Conservation (phyloP, 805 yeast species). For the Candida namnaoensis region DNA sequence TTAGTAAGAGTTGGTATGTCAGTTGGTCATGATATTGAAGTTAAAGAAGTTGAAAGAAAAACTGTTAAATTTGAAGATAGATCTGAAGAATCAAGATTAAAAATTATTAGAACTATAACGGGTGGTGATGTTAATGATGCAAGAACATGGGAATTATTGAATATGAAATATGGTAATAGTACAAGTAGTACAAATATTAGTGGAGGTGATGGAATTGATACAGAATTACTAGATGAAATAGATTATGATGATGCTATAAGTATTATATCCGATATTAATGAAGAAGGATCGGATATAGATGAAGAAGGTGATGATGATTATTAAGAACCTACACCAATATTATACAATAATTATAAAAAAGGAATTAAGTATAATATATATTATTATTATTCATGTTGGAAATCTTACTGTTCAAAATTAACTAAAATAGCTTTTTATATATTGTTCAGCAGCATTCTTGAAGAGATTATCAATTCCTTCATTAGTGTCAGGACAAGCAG, state of each 20-base stretch:
- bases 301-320: slow-evolving; percentile 1
- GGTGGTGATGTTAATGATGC: slow-evolving; percentile 31
- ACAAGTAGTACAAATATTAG: too few relatives aligned
- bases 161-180: background rate
- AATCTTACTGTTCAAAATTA: too few relatives aligned
- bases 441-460: too few relatives aligned
- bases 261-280: background rate
- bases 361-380: too few relatives aligned
- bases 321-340: too few relatives aligned
- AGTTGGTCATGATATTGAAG: slow-evolving; percentile 61
- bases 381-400: too few relatives aligned
- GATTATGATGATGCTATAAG: slow-evolving; percentile 2
- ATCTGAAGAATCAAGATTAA: slow-evolving; percentile 35
- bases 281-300: background rate
- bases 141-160: slow-evolving; percentile 18
- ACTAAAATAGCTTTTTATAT: too few relatives aligned
- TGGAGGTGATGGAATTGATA: too few relatives aligned
- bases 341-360: too few relatives aligned
- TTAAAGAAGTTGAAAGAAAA: slow-evolving; percentile 39
- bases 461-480: too few relatives aligned
- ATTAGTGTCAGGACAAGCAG: too few relatives aligned
- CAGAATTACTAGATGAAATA: background rate
- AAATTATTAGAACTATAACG: slow-evolving; percentile 47
- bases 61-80: slow-evolving; percentile 36
- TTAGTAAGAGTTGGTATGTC: slow-evolving; percentile 87